Percentiles rank a stretch among this genome's conserved stretches.
Evolutionary conservation across 1,139 yeast species (phyloP).

Genomic region (Yamadazyma oceani): DNA sequence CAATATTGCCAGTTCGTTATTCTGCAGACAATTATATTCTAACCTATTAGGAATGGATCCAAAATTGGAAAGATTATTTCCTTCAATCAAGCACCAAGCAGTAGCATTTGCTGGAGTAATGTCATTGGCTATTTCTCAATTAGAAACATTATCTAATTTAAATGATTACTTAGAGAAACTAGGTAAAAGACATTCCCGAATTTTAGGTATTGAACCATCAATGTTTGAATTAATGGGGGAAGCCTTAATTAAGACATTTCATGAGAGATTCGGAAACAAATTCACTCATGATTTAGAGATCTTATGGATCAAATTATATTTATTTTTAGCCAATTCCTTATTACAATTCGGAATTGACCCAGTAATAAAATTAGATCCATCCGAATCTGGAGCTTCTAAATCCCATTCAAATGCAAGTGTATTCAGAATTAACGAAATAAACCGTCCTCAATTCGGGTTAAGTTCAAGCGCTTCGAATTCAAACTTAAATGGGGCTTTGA

Average conservation of each 20-base stretch:
- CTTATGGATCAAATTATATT: conserved; percentile 70
- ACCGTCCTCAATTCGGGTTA: conserved; percentile 1
- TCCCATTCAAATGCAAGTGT: conserved; percentile 4
- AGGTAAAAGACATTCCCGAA: conserved; percentile 76
- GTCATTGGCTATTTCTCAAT: conserved; percentile 55
- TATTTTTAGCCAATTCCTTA: conserved; percentile 64
- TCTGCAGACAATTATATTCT: conserved; percentile 63
- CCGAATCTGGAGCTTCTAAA: conserved; percentile 3
- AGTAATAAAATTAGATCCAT: conserved; percentile 25
- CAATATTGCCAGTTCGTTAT: conserved; percentile 45
- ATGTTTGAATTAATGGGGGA: conserved; percentile 80
- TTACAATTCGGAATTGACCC: conserved; percentile 70
- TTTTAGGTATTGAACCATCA: conserved; percentile 70
- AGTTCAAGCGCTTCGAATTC: conserved; percentile 1
- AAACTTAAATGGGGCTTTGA: neutral
- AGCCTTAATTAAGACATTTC: conserved; percentile 71
- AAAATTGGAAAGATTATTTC: conserved; percentile 55
- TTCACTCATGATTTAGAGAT: conserved; percentile 55
- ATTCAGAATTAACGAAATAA: conserved; percentile 14
- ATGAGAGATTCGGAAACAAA: conserved; percentile 56
- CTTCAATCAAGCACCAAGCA: conserved; percentile 70
- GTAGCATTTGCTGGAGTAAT: conserved; percentile 80
- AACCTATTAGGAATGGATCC: conserved; percentile 58
- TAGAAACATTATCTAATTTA: conserved; percentile 41
- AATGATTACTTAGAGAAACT: conserved; percentile 62